Conservation (phyloP, 2,329 filamentous ascomycete species). For the Acephala macrosclerotiorum region DNA sequence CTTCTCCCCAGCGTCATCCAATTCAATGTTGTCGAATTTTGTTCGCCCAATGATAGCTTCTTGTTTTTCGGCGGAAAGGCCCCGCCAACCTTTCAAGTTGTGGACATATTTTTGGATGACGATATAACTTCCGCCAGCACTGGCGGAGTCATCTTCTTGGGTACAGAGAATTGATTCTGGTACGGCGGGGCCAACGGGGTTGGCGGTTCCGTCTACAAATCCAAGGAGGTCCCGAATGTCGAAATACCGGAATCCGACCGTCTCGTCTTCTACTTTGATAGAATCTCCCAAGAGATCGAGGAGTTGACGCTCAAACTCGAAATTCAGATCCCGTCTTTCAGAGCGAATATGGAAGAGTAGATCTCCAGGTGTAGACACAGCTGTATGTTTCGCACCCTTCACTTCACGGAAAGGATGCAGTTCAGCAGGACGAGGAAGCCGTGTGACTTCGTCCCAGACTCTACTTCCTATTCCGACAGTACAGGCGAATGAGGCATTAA, state of each 20-base stretch:
- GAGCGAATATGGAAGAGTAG: slow-evolving; percentile 65
- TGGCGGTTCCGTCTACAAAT: slow-evolving; percentile 67
- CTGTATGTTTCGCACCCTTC: slow-evolving; percentile 56
- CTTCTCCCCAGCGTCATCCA: slow-evolving; percentile 56
- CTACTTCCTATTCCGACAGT: slow-evolving; percentile 61
- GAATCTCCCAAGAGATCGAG: slow-evolving; percentile 55
- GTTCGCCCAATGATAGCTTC: slow-evolving; percentile 64
- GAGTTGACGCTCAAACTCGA: slow-evolving; percentile 65
- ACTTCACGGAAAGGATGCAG: slow-evolving; percentile 58
- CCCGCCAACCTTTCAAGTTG: slow-evolving; percentile 55
- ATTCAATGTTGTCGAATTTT: slow-evolving; percentile 64
- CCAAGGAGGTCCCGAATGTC: slow-evolving; percentile 64
- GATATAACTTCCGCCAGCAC: slow-evolving; percentile 60
- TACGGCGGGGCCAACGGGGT: slow-evolving; percentile 57
- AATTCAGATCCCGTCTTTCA: slow-evolving; percentile 62
- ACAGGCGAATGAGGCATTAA: slow-evolving; percentile 54
- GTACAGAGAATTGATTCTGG: slow-evolving; percentile 52
- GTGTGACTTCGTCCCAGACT: slow-evolving; percentile 57
- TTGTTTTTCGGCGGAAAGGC: slow-evolving; percentile 57
- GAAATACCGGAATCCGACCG: slow-evolving; percentile 65
- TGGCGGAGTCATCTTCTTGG: slow-evolving; percentile 48
- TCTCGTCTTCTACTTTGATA: slow-evolving; percentile 58
- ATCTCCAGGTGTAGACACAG: slow-evolving; percentile 63
- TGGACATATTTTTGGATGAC: slow-evolving; percentile 67
- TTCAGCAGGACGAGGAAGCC: slow-evolving; percentile 55